Conservation (phyloP, 2,329 filamentous ascomycete species). For the Aureobasidium mangrovei region DNA sequence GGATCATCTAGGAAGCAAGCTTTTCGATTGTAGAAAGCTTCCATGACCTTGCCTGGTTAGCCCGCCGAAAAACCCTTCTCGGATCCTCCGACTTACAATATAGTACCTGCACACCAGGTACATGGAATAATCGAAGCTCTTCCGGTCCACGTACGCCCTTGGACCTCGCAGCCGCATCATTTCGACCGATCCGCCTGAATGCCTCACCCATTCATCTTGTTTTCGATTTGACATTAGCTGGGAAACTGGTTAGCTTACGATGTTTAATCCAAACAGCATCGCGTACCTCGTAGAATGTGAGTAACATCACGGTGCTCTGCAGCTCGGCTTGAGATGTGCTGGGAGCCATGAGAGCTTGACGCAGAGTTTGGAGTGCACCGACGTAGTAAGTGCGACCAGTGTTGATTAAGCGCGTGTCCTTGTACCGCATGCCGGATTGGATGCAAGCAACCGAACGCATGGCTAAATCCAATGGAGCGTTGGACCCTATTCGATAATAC, state of each 20-base stretch:
- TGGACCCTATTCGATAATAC: not conserved
- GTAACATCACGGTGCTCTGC: constrained; percentile 11
- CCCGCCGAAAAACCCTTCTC: not conserved
- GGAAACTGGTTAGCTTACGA: not conserved
- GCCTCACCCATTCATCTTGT: constrained; percentile 11
- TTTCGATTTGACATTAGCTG: constrained; percentile 11
- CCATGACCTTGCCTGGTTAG: constrained; percentile 4
- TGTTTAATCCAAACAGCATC: not conserved
- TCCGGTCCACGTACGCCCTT: constrained; percentile 3
- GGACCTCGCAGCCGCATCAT: constrained; percentile 12
- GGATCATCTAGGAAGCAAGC: constrained; percentile 12
- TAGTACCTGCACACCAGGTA: constrained; percentile 11
- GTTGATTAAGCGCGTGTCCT: not conserved
- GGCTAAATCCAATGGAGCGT: constrained; percentile 1
- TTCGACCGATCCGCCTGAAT: constrained; percentile 5
- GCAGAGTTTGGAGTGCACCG: constrained; percentile 3
- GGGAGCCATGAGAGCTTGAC: constrained; percentile 1
- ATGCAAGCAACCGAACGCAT: constrained; percentile 12
- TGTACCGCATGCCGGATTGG: not conserved
- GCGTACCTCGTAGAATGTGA: constrained; percentile 10
- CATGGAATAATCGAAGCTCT: constrained; percentile 13
- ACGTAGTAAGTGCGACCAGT: constrained; percentile 1
- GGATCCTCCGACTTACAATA: not conserved
- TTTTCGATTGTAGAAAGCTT: constrained; percentile 8
- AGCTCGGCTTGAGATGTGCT: not conserved